Percentiles rank a stretch among this genome's conserved stretches.
Conservation (phyloP, 257 asterid species). For the Catharanthus roseus region DNA sequence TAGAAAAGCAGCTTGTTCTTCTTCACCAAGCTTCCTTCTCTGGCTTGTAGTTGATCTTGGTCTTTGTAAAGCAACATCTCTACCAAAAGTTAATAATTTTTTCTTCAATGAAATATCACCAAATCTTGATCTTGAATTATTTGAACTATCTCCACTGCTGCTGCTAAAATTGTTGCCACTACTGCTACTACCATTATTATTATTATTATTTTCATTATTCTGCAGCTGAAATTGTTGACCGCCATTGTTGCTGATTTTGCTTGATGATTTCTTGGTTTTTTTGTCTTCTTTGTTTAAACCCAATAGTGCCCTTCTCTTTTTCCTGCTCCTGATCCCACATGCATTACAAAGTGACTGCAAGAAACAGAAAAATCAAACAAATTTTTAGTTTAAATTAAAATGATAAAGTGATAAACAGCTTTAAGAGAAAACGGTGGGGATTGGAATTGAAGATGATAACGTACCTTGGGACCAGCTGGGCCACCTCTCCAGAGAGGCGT, state of each 20-base stretch:
- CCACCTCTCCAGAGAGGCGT: constrained; percentile 99
- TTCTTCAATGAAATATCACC: constrained; percentile 37
- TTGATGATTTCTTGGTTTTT: constrained; percentile 51
- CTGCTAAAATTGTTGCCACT: constrained; percentile 42
- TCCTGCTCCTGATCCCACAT: constrained; percentile 92
- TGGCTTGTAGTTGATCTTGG: constrained; percentile 56
- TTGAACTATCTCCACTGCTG: constrained; percentile 43
- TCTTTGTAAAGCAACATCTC: constrained; percentile 65
- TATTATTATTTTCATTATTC: constrained; percentile 4
- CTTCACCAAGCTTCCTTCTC: constrained; percentile 76
- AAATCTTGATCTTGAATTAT: constrained; percentile 25
- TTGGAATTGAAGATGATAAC: not conserved
- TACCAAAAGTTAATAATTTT: constrained; percentile 51
- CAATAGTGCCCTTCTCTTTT: constrained; percentile 77
- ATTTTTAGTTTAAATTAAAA: too few species aligned
- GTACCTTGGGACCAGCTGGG: constrained; percentile 98
- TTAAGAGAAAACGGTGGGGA: too few species aligned
- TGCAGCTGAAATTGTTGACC: constrained; percentile 14
- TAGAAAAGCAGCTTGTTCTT: constrained; percentile 79
- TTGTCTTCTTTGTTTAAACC: constrained; percentile 68
- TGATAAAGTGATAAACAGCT: too few species aligned
- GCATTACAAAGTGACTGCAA: constrained; percentile 93
- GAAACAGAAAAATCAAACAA: constrained; percentile 12
- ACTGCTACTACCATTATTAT: too few species aligned
- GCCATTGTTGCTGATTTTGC: not conserved